Base-by-base conservation (phyloP, 2,329 filamentous ascomycete species). In the Corinectria fuckeliana region DNA sequence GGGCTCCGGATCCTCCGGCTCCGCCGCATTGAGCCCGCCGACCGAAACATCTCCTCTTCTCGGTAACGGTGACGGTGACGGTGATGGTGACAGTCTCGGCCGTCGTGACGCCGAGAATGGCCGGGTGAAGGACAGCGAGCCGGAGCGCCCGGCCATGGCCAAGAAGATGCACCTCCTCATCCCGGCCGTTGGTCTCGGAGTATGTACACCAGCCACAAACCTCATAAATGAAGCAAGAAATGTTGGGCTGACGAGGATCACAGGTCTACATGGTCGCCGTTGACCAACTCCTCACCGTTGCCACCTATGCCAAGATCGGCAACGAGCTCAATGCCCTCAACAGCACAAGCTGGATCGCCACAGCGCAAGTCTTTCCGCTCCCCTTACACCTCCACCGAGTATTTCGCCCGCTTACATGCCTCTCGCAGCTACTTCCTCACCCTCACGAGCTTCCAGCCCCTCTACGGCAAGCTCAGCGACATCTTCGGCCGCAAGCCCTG, bases 241-340 rank as follows among this genome's bases (percentile, higher is more conserved):
- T 67, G n/a, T 18, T 20, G 6, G 16, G 11, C 28, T 58, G 16
- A 55, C 9, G 20, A 20, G 11, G 6, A 20, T 1, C 14, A 47
- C 69, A 90, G 88, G 78, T 93, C 38, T 91, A 91, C 71, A 80
- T 94, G 7, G 84, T 88, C 18, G 89, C 91, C 4, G 82, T 89
- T 50, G 91, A 94, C 71, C 90, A 93, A 73, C 91, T 91, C 0
- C 86, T 93, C 53, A 88, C 91, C 26, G 86, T 93, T 48, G 87
- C 87, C n/a, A 88, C 84, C n/a, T 93, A 93, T 73, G 89, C 89
- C 49, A 86, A 84, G 62, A 93, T 94, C 67, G 91, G 90, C 10
- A 91, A 84, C 56, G 91, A 93, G 63, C 78, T 94, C 25, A 81
- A 91, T 50, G 89, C 91, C 1, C 80, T 94, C 51, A 91, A 90